phyloP scores from a whole-genome alignment of 1,284 basidiomycete species.

The Thecaphora thlaspeos region DNA sequence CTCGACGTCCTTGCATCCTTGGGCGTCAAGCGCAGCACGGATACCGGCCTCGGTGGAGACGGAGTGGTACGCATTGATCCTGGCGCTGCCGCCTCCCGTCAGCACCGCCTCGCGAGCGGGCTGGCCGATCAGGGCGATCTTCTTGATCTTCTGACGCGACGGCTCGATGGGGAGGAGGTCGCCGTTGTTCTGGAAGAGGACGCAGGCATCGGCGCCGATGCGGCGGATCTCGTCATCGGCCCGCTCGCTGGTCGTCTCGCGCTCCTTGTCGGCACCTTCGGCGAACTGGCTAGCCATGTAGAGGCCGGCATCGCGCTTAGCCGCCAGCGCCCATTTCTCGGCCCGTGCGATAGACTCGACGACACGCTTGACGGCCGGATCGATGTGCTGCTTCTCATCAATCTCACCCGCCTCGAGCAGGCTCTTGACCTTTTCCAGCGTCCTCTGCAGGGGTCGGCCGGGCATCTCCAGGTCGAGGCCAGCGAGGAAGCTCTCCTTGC shows the following conservation, averaged over 20 bases:
- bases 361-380: neutral
- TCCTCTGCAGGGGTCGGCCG: slow-evolving; percentile 5
- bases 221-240: neutral
- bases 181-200: slow-evolving; percentile 64
- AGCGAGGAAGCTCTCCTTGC: neutral
- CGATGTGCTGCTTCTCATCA: neutral
- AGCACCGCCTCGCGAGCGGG: too few species aligned
- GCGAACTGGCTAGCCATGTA: too few species aligned
- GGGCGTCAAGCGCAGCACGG: too few species aligned
- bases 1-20: too few species aligned
- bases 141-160: neutral
- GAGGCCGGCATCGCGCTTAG: too few species aligned
- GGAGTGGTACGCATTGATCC: too few species aligned
- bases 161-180: slow-evolving; percentile 1
- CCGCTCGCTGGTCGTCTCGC: neutral
- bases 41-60: too few species aligned
- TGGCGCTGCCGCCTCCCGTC: too few species aligned
- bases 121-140: neutral
- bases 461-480: slow-evolving; percentile 14
- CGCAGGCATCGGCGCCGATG: slow-evolving; percentile 58
- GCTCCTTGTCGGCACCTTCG: too few species aligned
- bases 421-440: slow-evolving; percentile 3
- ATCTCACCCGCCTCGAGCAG: neutral
- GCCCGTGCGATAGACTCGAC: neutral
- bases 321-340: neutral